These are phyloP conservation scores for Aspergillus tanneri DNA, from an alignment of 2,329 filamentous ascomycete genomes.

Conservation along the genomic window DNA sequence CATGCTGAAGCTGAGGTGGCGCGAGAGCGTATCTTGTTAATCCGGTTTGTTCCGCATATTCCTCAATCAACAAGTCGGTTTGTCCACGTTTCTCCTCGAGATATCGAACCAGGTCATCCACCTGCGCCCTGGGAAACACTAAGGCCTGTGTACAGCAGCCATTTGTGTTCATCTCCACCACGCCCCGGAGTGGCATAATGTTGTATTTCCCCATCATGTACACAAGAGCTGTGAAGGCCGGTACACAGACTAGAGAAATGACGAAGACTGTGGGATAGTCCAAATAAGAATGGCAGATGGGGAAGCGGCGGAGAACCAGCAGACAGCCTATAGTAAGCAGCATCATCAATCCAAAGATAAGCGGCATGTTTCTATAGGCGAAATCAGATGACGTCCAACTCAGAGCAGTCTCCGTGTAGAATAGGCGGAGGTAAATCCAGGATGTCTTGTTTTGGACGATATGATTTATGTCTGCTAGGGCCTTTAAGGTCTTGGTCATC, in stretches of 20 bases:
- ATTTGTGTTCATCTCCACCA: conserved; percentile 26
- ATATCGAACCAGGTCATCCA: conserved; percentile 19
- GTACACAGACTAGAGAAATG: conserved; percentile 21
- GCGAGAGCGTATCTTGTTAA: conserved; percentile 19
- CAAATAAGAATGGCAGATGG: conserved; percentile 11
- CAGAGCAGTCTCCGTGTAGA: conserved; percentile 34
- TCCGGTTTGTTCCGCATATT: conserved; percentile 21
- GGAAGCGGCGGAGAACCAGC: conserved; percentile 14
- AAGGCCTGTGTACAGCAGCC: conserved; percentile 38
- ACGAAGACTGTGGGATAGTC: conserved; percentile 20
- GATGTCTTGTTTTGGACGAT: neutral
- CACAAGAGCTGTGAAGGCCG: conserved; percentile 22
- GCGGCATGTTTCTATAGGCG: conserved; percentile 24
- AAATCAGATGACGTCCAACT: conserved; percentile 27
- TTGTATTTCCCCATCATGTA: conserved; percentile 31
- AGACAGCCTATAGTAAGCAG: conserved; percentile 8
- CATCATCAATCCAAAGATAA: conserved; percentile 22
- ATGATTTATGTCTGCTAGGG: conserved; percentile 15
- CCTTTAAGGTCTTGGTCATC: conserved; percentile 31
- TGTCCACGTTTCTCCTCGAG: conserved; percentile 20
- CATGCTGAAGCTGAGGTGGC: conserved; percentile 30
- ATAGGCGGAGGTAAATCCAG: conserved; percentile 36
- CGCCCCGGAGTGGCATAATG: conserved; percentile 23
- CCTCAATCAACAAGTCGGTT: conserved; percentile 29
- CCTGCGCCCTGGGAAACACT: conserved; percentile 28